Evolutionary conservation across 345 rosid species (phyloP), one percentile per base, ranked within the genome.

Genomic region (Laguncularia racemosa): DNA sequence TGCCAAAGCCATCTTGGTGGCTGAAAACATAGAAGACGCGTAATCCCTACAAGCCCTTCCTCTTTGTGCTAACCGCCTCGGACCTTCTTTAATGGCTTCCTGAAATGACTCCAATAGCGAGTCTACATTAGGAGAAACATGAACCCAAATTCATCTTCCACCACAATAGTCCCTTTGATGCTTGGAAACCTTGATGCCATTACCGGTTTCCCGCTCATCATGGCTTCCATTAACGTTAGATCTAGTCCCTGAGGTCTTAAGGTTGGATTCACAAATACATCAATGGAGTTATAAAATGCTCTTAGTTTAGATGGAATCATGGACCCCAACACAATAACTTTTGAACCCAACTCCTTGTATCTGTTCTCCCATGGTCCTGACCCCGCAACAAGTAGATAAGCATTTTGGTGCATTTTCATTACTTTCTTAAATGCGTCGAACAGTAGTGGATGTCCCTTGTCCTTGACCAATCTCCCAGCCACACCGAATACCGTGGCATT

Each of bases 181-280:
- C 99, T 93, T 0, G 99, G 86, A 44, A 83, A 93, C 58, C 95
- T 83, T 0, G 97, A 87, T 0, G 97, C 96, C 89, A 86, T 79
- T 1, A 93, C 84, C 3, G 99, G 82, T 61, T 75, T 93, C 26
- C 99, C 97, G 56, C 90, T 82, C 84, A 89, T 72, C 99, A 93
- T 93, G 0, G 95, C 97, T 64, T 89, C 99, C 97, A 85, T 83
- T 20, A 88, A 72, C 2, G 98, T 91, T 0, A 91, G 74, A 74
- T 91, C 98, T 15, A 91, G 86, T 9, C 99, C 97, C 62, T 89
- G 97, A 13, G 99, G 99, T 67, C 99, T 76, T 0, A 93, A 78
- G 0, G 95, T 93, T 0, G 97, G 99, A 56, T 93, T 93, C 44
- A 89, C 82, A 52, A 89, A 87, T 16, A 93, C 48, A 54, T 93